These are phyloP conservation scores for Wallacemonas sp. DNA, from an alignment of 208 protist species.

Conservation along the genomic window DNA sequence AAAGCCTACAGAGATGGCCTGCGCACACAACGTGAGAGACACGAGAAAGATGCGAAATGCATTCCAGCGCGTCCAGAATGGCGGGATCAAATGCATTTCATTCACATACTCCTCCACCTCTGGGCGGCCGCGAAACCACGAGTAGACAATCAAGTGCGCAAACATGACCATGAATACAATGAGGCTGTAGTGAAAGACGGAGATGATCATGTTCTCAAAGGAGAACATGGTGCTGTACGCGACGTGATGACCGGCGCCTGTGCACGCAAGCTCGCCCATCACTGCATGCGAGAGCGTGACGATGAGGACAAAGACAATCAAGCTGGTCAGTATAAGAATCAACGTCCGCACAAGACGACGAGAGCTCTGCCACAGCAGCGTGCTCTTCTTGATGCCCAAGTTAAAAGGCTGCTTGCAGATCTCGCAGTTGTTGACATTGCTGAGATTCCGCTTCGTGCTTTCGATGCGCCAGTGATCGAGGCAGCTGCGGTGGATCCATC, in stretches of 20 bases:
- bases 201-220: conserved; percentile 50
- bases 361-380: conserved; percentile 46
- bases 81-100: conserved; percentile 49
- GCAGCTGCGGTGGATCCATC: conserved; percentile 75
- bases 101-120: conserved; percentile 53
- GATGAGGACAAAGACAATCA: conserved; percentile 31
- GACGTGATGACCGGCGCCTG: conserved; percentile 55
- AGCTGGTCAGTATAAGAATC: conserved; percentile 39
- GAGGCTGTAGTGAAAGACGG: conserved; percentile 52
- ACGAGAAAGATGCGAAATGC: conserved; percentile 30
- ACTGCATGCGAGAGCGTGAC: conserved; percentile 27
- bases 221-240: conserved; percentile 57
- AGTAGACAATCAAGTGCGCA: conserved; percentile 54
- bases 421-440: conserved; percentile 75
- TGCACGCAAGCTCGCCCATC: conserved; percentile 61
- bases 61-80: conserved; percentile 59
- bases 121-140: conserved; percentile 49
- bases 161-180: conserved; percentile 44
- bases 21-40: conserved; percentile 33
- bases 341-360: conserved; percentile 31
- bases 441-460: conserved; percentile 61
- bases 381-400: conserved; percentile 45
- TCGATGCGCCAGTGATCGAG: conserved; percentile 81
- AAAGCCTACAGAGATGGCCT: conserved; percentile 55
- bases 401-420: conserved; percentile 74